Conservation (phyloP, 2,329 filamentous ascomycete genomes). For the Sclerotinia glacialis region DNA sequence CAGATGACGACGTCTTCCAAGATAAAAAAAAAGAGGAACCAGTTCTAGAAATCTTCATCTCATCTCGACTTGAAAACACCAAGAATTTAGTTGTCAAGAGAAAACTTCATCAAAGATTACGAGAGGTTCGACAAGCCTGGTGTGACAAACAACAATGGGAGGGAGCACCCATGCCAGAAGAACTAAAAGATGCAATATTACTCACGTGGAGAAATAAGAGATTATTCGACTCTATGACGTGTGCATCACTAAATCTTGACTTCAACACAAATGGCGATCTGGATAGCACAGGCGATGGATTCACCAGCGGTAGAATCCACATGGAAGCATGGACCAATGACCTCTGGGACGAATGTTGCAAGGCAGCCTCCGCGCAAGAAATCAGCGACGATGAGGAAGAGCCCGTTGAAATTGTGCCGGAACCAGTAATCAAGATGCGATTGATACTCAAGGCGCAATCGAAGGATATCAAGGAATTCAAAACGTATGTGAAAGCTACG, state of each 20-base stretch:
- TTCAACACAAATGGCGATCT: constrained; percentile 41
- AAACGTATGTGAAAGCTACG: constrained; percentile 50
- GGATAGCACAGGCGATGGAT: constrained; percentile 42
- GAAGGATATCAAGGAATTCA: constrained; percentile 49
- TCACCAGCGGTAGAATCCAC: constrained; percentile 57
- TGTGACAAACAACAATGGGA: constrained; percentile 57
- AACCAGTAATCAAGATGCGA: constrained; percentile 42
- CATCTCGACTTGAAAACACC: constrained; percentile 61
- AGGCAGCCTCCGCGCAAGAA: constrained; percentile 19
- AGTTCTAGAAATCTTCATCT: constrained; percentile 63
- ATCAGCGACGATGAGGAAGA: constrained; percentile 31
- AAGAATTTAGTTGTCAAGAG: constrained; percentile 62
- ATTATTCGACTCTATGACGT: constrained; percentile 74
- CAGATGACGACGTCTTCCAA: constrained; percentile 24
- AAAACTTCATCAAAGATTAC: constrained; percentile 64
- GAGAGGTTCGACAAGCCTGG: constrained; percentile 68
- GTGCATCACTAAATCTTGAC: constrained; percentile 63
- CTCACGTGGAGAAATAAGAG: constrained; percentile 75
- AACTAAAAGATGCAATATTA: constrained; percentile 57
- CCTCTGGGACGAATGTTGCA: constrained; percentile 46
- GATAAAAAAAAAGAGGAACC: constrained; percentile 22
- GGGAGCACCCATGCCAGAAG: constrained; percentile 39
- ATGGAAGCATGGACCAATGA: constrained; percentile 75
- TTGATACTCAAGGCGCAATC: constrained; percentile 51
- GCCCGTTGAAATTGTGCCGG: constrained; percentile 26